Evolutionary conservation across 2,329 filamentous ascomycete species (phyloP).

Genomic region (Fusarium dimerum): DNA sequence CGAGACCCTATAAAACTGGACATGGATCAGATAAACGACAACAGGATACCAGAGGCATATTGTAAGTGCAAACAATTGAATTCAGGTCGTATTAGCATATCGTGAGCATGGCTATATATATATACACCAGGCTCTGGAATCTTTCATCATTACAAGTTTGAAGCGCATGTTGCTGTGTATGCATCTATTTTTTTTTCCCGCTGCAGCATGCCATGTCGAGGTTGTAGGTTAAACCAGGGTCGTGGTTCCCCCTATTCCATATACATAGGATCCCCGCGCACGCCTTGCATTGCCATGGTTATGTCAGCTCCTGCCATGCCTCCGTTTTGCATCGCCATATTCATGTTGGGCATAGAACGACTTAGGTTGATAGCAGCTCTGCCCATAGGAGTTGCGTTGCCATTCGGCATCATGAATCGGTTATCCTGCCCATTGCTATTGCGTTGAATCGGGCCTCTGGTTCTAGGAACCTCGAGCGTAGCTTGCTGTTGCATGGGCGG

Average conservation of each 20-base stretch:
- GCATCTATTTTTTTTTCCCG: not conserved
- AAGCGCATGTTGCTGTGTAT: constrained; percentile 6
- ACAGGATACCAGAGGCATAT: not conserved
- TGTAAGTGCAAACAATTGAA: not conserved
- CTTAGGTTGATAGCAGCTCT: constrained; percentile 42
- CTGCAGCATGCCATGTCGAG: constrained; percentile 7
- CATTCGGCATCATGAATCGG: constrained; percentile 46
- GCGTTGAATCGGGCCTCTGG: constrained; percentile 39
- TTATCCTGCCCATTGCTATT: constrained; percentile 34
- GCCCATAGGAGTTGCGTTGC: constrained; percentile 36
- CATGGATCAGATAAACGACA: too few species aligned
- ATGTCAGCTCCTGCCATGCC: constrained; percentile 46
- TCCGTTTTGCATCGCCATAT: constrained; percentile 41
- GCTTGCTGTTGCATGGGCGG: constrained; percentile 42
- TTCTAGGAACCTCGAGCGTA: constrained; percentile 46
- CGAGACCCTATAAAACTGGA: too few species aligned
- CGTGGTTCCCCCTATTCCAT: constrained; percentile 42
- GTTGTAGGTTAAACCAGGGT: not conserved
- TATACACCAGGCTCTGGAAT: constrained; percentile 21
- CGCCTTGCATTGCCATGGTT: constrained; percentile 46
- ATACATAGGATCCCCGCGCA: constrained; percentile 52
- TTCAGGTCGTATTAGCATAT: constrained; percentile 35
- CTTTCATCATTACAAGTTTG: constrained; percentile 34
- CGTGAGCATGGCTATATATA: constrained; percentile 19
- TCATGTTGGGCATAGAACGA: constrained; percentile 50